phyloP scores from a whole-genome alignment of 1,284 basidiomycete species.

The Rhodotorula sp. region DNA sequence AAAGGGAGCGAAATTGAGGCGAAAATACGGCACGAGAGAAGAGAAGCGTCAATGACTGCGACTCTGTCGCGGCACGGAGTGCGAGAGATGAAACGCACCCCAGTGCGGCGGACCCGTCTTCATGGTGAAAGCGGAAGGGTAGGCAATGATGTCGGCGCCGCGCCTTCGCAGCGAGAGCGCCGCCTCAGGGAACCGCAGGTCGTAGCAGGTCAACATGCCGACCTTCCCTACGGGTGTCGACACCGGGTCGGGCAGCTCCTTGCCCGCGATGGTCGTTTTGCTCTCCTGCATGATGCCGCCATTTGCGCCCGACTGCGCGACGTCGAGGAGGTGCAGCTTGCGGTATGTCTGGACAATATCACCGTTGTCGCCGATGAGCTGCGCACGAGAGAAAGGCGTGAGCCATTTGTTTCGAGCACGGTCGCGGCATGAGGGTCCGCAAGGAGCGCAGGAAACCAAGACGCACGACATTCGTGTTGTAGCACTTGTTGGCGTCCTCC shows the following conservation, averaged over 20 bases:
- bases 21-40: too few species aligned
- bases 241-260: conserved; percentile 48
- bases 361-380: conserved; percentile 54
- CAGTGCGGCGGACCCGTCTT: conserved; percentile 51
- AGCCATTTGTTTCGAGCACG: not conserved
- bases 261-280: conserved; percentile 52
- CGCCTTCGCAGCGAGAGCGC: conserved; percentile 52
- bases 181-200: conserved; percentile 57
- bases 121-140: conserved; percentile 58
- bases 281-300: conserved; percentile 46
- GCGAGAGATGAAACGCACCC: conserved; percentile 24
- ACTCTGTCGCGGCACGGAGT: too few species aligned
- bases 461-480: conserved; percentile 32
- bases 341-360: conserved; percentile 51
- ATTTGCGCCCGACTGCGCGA: conserved; percentile 51
- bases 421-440: not conserved
- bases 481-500: conserved; percentile 13
- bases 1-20: too few species aligned
- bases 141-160: conserved; percentile 56
- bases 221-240: conserved; percentile 52
- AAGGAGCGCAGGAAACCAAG: conserved; percentile 19
- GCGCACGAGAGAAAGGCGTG: conserved; percentile 44
- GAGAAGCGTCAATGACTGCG: too few species aligned
- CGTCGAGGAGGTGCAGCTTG: conserved; percentile 59
- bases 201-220: conserved; percentile 59